A percentile compares a stretch with the other conserved stretches of the same genome.
phyloP scores from a whole-genome alignment of 2,329 filamentous ascomycete genomes.

The Penicillium janthinellum region DNA sequence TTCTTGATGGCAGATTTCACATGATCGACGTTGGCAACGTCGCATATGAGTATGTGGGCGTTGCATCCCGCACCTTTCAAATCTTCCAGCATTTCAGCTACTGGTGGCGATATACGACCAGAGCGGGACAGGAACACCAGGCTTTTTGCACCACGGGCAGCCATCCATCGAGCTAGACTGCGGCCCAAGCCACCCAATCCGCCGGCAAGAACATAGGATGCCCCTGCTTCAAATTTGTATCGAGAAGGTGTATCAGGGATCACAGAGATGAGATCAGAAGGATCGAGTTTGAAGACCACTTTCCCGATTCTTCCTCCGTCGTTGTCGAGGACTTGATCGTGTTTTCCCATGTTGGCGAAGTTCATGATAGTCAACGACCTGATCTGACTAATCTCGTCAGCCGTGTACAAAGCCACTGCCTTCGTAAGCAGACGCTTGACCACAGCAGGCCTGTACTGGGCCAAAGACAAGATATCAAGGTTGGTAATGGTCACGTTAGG shows the following conservation, averaged over 20 bases:
- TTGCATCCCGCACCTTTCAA: constrained; percentile 17
- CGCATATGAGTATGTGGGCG: constrained; percentile 18
- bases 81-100: constrained; percentile 13
- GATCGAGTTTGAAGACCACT: constrained; percentile 11
- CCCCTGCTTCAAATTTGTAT: constrained; percentile 16
- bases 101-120: constrained; percentile 6
- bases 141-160: constrained; percentile 19
- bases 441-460: constrained; percentile 6
- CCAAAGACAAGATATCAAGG: constrained; percentile 16
- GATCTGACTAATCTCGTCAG: constrained; percentile 9
- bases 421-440: constrained; percentile 8
- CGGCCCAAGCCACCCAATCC: constrained; percentile 27
- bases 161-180: constrained; percentile 28
- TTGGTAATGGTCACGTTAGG: constrained; percentile 15
- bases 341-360: constrained; percentile 14
- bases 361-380: constrained; percentile 6
- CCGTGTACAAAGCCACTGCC: constrained; percentile 5
- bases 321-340: background rate
- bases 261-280: constrained; percentile 9
- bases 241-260: constrained; percentile 1
- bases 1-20: constrained; percentile 9
- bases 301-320: constrained; percentile 4
- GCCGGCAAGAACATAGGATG: constrained; percentile 28
- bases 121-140: constrained; percentile 26
- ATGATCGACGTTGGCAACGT: constrained; percentile 15